phyloP scores from a whole-genome alignment of 2,329 filamentous ascomycete species.

The Biscogniauxia mediterranea region DNA sequence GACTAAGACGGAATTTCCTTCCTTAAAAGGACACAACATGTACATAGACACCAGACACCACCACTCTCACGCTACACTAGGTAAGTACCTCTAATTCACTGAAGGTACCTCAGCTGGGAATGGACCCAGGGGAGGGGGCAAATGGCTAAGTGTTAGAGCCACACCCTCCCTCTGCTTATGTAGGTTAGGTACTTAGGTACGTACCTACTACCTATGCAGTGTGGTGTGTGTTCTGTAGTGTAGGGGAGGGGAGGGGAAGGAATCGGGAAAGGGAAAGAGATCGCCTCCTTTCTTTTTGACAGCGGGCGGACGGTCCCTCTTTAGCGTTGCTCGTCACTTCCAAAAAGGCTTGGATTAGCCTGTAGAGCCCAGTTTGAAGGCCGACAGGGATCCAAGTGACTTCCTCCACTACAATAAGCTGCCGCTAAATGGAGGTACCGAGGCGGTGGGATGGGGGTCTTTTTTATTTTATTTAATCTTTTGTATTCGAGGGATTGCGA shows the following conservation, averaged over 20 bases:
- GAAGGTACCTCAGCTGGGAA: conserved; percentile 9
- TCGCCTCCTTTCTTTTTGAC: conserved; percentile 22
- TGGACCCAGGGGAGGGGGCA: conserved; percentile 5
- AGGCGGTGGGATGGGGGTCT: not conserved
- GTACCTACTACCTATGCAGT: not conserved
- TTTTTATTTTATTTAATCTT: no score
- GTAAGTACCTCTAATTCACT: not conserved
- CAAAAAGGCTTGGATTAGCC: conserved; percentile 3
- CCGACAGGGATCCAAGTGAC: not conserved
- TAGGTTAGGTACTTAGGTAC: conserved; percentile 1
- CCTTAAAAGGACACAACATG: not conserved
- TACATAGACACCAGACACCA: not conserved
- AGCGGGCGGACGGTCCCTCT: conserved; percentile 18
- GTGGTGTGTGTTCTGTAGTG: no score
- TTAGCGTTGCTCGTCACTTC: conserved; percentile 21
- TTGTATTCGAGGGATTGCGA: no score
- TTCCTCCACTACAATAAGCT: not conserved
- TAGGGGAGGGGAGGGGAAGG: conserved; percentile 19
- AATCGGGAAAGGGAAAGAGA: conserved; percentile 18
- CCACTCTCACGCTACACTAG: no score
- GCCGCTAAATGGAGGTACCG: not conserved
- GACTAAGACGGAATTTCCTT: not conserved
- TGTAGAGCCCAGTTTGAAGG: not conserved
- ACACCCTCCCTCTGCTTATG: conserved; percentile 5
- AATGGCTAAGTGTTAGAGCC: conserved; percentile 6